Evolutionary conservation across 2,329 filamentous ascomycete genomes (phyloP).

Genomic region (Cladosporium cucumerinum): DNA sequence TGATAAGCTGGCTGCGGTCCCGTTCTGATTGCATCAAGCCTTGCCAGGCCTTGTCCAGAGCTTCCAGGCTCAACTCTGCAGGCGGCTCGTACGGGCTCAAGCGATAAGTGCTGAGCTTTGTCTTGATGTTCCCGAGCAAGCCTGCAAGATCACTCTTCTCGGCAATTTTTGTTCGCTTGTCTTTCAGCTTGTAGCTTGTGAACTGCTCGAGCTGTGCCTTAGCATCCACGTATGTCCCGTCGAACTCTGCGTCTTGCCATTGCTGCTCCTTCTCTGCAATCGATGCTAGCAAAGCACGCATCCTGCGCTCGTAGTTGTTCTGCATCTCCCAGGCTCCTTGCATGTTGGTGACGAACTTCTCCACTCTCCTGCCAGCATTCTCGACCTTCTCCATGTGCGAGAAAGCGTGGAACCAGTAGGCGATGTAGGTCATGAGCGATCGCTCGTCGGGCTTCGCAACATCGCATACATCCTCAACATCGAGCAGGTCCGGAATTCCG

Average conservation of each 20-base stretch:
- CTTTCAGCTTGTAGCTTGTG: slow-evolving; percentile 80
- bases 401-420: slow-evolving; percentile 99
- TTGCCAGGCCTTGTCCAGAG: slow-evolving; percentile 79
- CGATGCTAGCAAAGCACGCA: slow-evolving; percentile 74
- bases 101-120: slow-evolving; percentile 92
- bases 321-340: slow-evolving; percentile 99
- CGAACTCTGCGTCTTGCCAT: slow-evolving; percentile 80
- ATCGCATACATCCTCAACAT: slow-evolving; percentile 97
- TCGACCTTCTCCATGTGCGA: slow-evolving; percentile 98
- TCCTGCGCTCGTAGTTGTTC: slow-evolving; percentile 86
- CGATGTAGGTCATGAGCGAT: slow-evolving; percentile 98
- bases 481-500: slow-evolving; percentile 89
- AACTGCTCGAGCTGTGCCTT: slow-evolving; percentile 83
- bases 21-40: slow-evolving; percentile 79
- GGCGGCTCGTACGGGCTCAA: slow-evolving; percentile 89
- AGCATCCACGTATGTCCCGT: slow-evolving; percentile 87
- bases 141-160: slow-evolving; percentile 96
- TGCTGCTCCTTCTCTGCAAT: slow-evolving; percentile 69
- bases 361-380: slow-evolving; percentile 90
- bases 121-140: slow-evolving; percentile 95
- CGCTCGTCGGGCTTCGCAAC: slow-evolving; percentile 94
- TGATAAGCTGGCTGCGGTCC: slow-evolving; percentile 85
- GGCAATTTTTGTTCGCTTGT: slow-evolving; percentile 93
- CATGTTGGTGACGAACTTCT: slow-evolving; percentile 99
- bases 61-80: slow-evolving; percentile 73